A percentile compares a stretch with the other conserved stretches of the same genome.
These are phyloP conservation scores for Aphanomyces cochlioides DNA, from an alignment of 352 stramenopile genomes.

Conservation along the genomic window DNA sequence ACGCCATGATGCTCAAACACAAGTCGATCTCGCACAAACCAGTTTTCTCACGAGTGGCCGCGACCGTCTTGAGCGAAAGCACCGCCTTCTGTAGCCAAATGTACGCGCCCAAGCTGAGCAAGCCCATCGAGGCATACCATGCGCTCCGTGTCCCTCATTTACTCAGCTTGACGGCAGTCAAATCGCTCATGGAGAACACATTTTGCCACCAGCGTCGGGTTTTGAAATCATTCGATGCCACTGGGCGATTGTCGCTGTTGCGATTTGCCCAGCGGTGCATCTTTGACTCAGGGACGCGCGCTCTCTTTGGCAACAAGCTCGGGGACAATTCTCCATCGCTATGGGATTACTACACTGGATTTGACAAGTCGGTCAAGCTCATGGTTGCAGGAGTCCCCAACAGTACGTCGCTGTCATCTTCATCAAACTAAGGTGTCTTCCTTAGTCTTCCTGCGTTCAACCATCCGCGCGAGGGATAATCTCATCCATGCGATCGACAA, in stretches of 20 bases:
- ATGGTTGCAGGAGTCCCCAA: constrained; percentile 9
- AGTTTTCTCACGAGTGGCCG: background rate
- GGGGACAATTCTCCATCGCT: background rate
- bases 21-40: constrained; percentile 22
- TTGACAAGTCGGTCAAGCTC: constrained; percentile 19
- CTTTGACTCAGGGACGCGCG: constrained; percentile 16
- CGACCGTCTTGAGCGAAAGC: constrained; percentile 1
- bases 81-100: background rate
- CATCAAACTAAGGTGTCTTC: background rate
- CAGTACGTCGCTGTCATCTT: background rate
- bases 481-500: constrained; percentile 12
- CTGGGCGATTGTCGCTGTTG: background rate
- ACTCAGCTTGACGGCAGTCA: background rate
- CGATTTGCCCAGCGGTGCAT: constrained; percentile 12
- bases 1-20: constrained; percentile 4
- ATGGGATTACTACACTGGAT: background rate
- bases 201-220: constrained; percentile 22
- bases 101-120: background rate
- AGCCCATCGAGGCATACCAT: background rate
- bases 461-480: background rate
- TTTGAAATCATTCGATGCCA: background rate
- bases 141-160: background rate
- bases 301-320: constrained; percentile 14
- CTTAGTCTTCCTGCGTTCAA: constrained; percentile 4
- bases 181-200: constrained; percentile 1